These are phyloP conservation scores for Plasmodium adleri DNA, from an alignment of 169 alveolate genomes.

Conservation along the genomic window DNA sequence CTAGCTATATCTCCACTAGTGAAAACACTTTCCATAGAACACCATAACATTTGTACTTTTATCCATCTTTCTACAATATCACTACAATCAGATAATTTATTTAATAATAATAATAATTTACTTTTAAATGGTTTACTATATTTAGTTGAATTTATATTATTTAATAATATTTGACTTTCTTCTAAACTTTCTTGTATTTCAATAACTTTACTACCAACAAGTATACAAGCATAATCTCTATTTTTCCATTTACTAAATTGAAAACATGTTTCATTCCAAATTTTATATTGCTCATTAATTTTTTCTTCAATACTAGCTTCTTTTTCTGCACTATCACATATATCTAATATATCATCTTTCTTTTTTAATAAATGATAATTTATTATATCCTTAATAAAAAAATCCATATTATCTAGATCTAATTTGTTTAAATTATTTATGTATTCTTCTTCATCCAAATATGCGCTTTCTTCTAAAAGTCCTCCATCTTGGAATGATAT, in stretches of 20 bases:
- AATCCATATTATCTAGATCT: constrained; percentile 73
- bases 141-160: constrained; percentile 93
- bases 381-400: constrained; percentile 74
- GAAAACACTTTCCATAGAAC: constrained; percentile 96
- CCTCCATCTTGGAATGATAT: constrained; percentile 29
- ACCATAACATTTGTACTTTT: constrained; percentile 97
- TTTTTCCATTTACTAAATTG: constrained; percentile 94
- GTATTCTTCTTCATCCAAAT: constrained; percentile 56
- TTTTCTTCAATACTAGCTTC: constrained; percentile 94
- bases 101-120: constrained; percentile 89
- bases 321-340: constrained; percentile 96
- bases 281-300: constrained; percentile 91
- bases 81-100: constrained; percentile 93
- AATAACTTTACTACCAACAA: constrained; percentile 91
- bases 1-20: constrained; percentile 98
- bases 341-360: constrained; percentile 96
- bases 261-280: constrained; percentile 94
- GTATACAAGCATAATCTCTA: constrained; percentile 90
- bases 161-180: constrained; percentile 93
- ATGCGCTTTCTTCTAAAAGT: constrained; percentile 25
- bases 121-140: constrained; percentile 95
- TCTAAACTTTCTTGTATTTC: constrained; percentile 95
- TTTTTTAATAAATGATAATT: constrained; percentile 50
- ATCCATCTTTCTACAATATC: constrained; percentile 97
- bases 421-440: constrained; percentile 68